A percentile compares a stretch with the other conserved stretches of the same genome.
Conservation (phyloP, 495 filamentous ascomycete species). For the Neurospora tetraspora region DNA sequence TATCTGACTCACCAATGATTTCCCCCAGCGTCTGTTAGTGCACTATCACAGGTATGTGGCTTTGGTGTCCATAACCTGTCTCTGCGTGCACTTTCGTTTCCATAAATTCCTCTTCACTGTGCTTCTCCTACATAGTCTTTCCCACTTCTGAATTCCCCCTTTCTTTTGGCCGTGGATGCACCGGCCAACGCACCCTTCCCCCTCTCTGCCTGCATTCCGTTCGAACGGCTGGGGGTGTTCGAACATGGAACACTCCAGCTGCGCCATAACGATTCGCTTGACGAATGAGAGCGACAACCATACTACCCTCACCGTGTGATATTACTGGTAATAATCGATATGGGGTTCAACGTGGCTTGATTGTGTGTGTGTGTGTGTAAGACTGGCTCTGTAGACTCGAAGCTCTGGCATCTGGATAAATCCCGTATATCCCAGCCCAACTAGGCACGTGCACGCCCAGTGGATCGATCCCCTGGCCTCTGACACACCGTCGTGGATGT, state of each 20-base stretch:
- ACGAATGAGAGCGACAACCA: neutral
- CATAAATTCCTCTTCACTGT: neutral
- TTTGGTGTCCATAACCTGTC: neutral
- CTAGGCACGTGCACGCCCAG: too few relatives aligned
- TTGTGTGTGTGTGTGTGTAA: too few relatives aligned
- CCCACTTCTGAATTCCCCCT: too few relatives aligned
- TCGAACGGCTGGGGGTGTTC: neutral
- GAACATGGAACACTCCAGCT: neutral
- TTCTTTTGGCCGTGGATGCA: neutral
- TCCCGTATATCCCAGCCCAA: too few relatives aligned
- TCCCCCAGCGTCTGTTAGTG: neutral
- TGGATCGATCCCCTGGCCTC: too few relatives aligned
- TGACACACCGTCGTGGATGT: accelerated
- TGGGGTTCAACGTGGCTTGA: too few relatives aligned
- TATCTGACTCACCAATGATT: neutral
- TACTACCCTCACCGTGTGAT: neutral
- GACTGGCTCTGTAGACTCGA: too few relatives aligned
- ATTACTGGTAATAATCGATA: too few relatives aligned
- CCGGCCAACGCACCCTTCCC: neutral
- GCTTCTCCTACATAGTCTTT: neutral
- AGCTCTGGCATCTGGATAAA: too few relatives aligned
- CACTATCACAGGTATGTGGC: neutral
- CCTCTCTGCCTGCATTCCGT: neutral
- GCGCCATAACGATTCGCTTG: neutral
- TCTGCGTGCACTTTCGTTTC: neutral